These are phyloP conservation scores for Pseudoscleropodium purum DNA, from an alignment of 225 moss, liverwort and hornwort species.

Conservation along the genomic window DNA sequence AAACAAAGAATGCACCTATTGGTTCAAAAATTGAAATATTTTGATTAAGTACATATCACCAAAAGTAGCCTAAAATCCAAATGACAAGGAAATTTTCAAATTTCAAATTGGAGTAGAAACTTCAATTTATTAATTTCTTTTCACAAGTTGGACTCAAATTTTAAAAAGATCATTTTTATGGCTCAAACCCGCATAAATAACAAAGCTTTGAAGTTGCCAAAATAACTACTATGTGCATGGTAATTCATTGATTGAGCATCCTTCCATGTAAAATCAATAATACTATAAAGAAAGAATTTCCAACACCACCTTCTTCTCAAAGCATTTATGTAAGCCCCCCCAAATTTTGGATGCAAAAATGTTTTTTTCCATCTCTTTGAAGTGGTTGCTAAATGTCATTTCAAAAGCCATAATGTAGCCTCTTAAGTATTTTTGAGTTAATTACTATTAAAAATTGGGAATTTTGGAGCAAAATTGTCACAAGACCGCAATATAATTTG, in stretches of 20 bases:
- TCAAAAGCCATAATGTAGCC: too few relatives aligned
- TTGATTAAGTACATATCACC: not conserved
- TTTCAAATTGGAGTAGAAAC: not conserved
- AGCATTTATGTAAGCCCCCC: not conserved
- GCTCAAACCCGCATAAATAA: not conserved
- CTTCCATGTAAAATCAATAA: not conserved
- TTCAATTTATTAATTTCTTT: not conserved
- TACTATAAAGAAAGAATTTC: not conserved
- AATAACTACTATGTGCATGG: not conserved
- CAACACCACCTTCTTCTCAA: not conserved
- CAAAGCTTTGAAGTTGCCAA: not conserved
- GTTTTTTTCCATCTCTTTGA: not conserved
- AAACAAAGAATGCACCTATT: not conserved
- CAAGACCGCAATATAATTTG: not conserved
- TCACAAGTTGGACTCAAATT: not conserved
- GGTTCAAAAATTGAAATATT: not conserved
- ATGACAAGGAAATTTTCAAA: not conserved
- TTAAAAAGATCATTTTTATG: not conserved
- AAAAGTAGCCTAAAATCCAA: not conserved
- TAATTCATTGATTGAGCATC: not conserved
- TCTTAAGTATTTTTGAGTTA: fast-evolving
- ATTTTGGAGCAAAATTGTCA: not conserved
- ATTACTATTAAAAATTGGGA: not conserved
- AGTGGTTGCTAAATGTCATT: not conserved
- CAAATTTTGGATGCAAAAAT: not conserved